phyloP scores from a whole-genome alignment of 192 early-diverging fungal species.

The Entophlyctis luteolus region DNA sequence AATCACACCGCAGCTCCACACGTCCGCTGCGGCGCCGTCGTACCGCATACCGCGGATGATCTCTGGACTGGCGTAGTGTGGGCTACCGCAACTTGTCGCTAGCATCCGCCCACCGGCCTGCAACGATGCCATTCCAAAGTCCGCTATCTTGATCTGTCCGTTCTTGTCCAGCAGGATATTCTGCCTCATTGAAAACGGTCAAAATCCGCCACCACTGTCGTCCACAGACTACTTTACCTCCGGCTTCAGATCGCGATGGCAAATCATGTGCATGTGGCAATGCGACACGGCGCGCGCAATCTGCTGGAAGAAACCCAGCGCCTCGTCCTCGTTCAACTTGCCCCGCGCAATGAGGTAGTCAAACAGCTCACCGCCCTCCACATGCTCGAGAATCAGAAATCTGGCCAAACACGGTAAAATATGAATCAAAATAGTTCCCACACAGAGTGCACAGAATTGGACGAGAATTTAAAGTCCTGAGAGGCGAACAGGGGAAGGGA shows the following conservation, averaged over 20 bases:
- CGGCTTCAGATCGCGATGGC: conserved; percentile 47
- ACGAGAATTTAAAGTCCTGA: background rate
- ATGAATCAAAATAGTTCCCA: background rate
- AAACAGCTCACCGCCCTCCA: conserved; percentile 71
- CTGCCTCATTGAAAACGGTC: too few relatives aligned
- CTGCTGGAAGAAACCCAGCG: conserved; percentile 91
- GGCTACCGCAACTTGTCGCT: conserved; percentile 67
- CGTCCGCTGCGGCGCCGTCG: conserved; percentile 62
- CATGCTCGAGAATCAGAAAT: conserved; percentile 64
- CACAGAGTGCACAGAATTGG: background rate
- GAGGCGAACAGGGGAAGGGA: conserved; percentile 13
- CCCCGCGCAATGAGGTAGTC: conserved; percentile 64
- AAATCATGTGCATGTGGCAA: conserved; percentile 90
- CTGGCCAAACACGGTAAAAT: too few relatives aligned
- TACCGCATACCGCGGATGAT: conserved; percentile 66
- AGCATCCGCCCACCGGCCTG: conserved; percentile 50
- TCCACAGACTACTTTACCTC: too few relatives aligned
- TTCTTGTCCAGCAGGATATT: conserved; percentile 84
- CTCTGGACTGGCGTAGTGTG: conserved; percentile 72
- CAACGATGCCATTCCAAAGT: conserved; percentile 89
- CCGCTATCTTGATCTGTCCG: conserved; percentile 93
- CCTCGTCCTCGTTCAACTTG: conserved; percentile 75
- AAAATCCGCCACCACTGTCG: too few relatives aligned
- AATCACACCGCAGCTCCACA: conserved; percentile 76
- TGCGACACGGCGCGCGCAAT: conserved; percentile 92